These are phyloP conservation scores for Oxytropis ochrocephala DNA, from an alignment of 306 rosid genomes.

Conservation along the genomic window DNA sequence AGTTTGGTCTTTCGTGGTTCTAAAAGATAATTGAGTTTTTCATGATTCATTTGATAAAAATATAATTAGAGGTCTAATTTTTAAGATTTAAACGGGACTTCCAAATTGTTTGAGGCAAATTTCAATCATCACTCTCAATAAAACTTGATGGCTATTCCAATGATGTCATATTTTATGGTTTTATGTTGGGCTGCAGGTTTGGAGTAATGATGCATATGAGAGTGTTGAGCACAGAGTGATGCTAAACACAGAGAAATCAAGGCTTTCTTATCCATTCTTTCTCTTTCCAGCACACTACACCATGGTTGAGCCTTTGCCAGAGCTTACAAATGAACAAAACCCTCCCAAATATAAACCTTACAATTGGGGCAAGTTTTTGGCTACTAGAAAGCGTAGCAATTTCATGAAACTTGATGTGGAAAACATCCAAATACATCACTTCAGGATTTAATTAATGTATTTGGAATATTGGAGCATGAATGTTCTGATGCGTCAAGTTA, in stretches of 20 bases:
- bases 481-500: not conserved
- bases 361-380: conserved; percentile 46
- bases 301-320: conserved; percentile 38
- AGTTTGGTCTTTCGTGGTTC: too few relatives aligned
- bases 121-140: too few relatives aligned
- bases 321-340: conserved; percentile 32
- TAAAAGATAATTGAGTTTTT: too few relatives aligned
- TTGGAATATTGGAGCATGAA: not conserved
- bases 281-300: conserved; percentile 56
- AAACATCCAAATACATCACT: conserved; percentile 40
- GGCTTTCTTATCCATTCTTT: conserved; percentile 47
- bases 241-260: conserved; percentile 37
- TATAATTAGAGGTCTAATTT: too few relatives aligned
- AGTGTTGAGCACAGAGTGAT: conserved; percentile 26
- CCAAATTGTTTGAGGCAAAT: too few relatives aligned
- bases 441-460: conserved; percentile 23
- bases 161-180: too few relatives aligned
- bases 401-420: conserved; percentile 43
- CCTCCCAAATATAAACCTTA: conserved; percentile 44
- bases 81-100: too few relatives aligned
- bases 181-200: conserved; percentile 21
- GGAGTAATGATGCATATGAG: conserved; percentile 23
- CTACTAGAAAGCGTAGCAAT: conserved; percentile 29
- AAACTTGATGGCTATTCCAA: too few relatives aligned
- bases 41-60: too few relatives aligned